Evolutionary conservation across 345 rosid species (phyloP).

Genomic region (Populus euphratica): DNA sequence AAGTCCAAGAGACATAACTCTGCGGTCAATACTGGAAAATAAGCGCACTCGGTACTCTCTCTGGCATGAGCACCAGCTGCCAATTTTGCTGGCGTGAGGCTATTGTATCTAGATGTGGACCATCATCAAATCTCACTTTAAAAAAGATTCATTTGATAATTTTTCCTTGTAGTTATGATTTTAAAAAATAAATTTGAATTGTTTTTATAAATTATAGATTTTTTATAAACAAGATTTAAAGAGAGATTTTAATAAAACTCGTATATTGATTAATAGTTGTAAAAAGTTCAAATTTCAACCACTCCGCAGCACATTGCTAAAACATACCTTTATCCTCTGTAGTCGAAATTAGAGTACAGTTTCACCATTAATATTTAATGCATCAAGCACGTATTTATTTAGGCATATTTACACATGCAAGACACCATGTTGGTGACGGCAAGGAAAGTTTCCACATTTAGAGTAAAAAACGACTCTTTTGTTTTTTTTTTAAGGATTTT

Average conservation of each 20-base stretch:
- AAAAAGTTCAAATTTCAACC: too few species aligned
- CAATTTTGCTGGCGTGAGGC: neutral
- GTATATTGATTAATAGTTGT: too few species aligned
- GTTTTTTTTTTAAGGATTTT: neutral
- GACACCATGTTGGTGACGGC: neutral
- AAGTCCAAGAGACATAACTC: neutral
- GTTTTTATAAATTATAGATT: too few species aligned
- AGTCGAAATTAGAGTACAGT: neutral
- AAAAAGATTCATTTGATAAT: too few species aligned
- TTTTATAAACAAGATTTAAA: too few species aligned
- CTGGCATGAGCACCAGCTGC: constrained; percentile 7
- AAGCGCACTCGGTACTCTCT: constrained; percentile 11
- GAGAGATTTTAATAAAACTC: too few species aligned
- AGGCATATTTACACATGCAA: neutral
- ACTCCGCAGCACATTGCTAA: too few species aligned
- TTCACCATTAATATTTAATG: neutral
- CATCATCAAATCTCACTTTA: too few species aligned
- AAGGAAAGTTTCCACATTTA: neutral
- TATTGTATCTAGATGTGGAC: too few species aligned
- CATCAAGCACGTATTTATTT: neutral
- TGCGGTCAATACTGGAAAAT: constrained; percentile 24
- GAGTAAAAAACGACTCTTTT: neutral
- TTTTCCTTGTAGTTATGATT: too few species aligned
- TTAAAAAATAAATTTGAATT: too few species aligned
- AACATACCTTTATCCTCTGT: too few species aligned